Base-by-base conservation (phyloP, 2,329 filamentous ascomycete genomes). In the Sclerotinia glacialis region DNA sequence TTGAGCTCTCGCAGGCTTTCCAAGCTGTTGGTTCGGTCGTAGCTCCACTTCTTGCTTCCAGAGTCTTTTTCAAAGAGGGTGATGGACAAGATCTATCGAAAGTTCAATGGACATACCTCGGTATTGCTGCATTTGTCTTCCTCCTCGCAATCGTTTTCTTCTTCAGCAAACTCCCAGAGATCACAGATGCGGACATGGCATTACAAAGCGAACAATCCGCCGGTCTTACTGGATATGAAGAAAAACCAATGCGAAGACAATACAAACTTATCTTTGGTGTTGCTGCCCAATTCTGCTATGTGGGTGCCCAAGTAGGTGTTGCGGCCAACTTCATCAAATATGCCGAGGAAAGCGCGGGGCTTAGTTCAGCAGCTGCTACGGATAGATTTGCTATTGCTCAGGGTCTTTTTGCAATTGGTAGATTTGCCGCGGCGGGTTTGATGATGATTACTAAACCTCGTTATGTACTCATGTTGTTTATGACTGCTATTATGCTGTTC, bases 71-170 rank as follows among this genome's bases (percentile, higher is more conserved):
- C 92, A 79, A 76, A 73, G 64, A 76, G 80, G n/a, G 78, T 80
- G 58, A 64, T 37, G 49, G 50, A 2, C 12, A 73, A 34, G 72
- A 72, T 54, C 65, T 58, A 1, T 85, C 84, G 0, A 82, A 88
- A 67, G 90, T 94, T 1, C 91, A 95, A 77, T 95, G 89, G 88
- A 91, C 91, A 0, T 95, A 94, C 71, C 83, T 94, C 37, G 89
- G 87, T 61, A 90, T 94, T 68, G 92, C 90, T 0, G 80, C 88
- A 49, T 88, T 92, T 65, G 91, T 90, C 68, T 90, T 89, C 65
- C 79, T 85, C 5, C 81, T 95, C 7, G 90, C 86, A 0, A 78
- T 88, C 9, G 84, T 89, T 72, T 88, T 89, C 75, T 89, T 85
- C 75, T 89, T 89, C 73, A 85, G 87, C 79, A 85, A 85, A 0